Percentiles rank a stretch among this genome's conserved stretches.
These are phyloP conservation scores for Cladorrhinum sp. DNA, from an alignment of 2,329 filamentous ascomycete species.

Conservation along the genomic window DNA sequence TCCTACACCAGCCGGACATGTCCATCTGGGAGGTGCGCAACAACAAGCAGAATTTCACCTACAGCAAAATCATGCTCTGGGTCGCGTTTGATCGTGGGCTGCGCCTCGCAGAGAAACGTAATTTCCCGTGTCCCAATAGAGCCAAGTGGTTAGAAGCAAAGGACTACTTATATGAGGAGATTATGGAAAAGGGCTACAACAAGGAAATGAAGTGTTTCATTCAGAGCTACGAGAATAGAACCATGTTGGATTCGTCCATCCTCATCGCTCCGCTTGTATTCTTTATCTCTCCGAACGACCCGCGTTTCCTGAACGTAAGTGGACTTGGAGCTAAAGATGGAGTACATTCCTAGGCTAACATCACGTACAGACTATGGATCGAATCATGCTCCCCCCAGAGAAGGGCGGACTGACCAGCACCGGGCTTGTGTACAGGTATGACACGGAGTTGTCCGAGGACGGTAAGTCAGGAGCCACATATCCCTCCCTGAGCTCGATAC, in stretches of 20 bases:
- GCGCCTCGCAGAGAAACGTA: constrained; percentile 70
- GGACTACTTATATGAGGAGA: constrained; percentile 68
- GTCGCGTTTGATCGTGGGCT: constrained; percentile 74
- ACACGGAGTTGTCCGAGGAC: constrained; percentile 66
- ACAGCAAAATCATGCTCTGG: constrained; percentile 83
- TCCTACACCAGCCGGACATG: constrained; percentile 69
- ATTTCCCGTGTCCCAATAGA: constrained; percentile 70
- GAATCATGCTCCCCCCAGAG: constrained; percentile 68
- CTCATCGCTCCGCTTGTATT: constrained; percentile 76
- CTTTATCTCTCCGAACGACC: constrained; percentile 75
- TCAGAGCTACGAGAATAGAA: constrained; percentile 71
- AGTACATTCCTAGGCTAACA: too few species aligned
- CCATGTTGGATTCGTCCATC: constrained; percentile 70
- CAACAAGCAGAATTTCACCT: constrained; percentile 72
- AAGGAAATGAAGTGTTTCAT: constrained; percentile 65
- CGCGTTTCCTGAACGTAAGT: constrained; percentile 68
- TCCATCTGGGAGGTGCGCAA: constrained; percentile 81
- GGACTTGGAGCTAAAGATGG: too few species aligned
- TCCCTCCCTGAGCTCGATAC: not conserved
- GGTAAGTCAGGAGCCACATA: constrained; percentile 44
- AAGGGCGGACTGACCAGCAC: constrained; percentile 73
- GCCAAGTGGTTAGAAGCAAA: constrained; percentile 62
- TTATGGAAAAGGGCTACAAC: constrained; percentile 78
- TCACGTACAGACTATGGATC: constrained; percentile 69
- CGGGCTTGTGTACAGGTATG: constrained; percentile 72